A percentile compares a stretch with the other conserved stretches of the same genome.
phyloP scores from a whole-genome alignment of 1,284 basidiomycete genomes.

The Tylopilus sp. region DNA sequence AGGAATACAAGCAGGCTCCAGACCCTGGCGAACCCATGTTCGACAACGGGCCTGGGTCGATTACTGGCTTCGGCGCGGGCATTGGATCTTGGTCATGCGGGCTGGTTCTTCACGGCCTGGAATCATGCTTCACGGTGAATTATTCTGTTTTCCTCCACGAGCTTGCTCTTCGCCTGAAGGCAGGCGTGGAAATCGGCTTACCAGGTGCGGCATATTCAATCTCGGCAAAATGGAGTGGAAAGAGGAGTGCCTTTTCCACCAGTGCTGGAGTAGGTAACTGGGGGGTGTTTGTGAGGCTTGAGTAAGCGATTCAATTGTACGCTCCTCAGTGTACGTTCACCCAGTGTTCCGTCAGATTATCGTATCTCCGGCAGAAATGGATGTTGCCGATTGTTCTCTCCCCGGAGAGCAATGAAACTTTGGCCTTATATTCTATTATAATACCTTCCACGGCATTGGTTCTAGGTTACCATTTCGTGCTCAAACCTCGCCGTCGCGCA shows the following conservation, averaged over 20 bases:
- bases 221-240: conserved; percentile 33
- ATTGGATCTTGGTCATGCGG: conserved; percentile 33
- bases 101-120: conserved; percentile 26
- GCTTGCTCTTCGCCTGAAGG: conserved; percentile 33
- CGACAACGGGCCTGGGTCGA: conserved; percentile 30
- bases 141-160: conserved; percentile 32
- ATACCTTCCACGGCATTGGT: conserved; percentile 46
- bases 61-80: conserved; percentile 30
- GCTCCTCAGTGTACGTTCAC: conserved; percentile 4
- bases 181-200: conserved; percentile 33
- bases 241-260: conserved; percentile 29
- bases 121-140: conserved; percentile 31
- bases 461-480: conserved; percentile 46
- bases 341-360: conserved; percentile 30
- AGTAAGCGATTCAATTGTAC: conserved; percentile 24
- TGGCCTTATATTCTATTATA: conserved; percentile 43
- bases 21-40: conserved; percentile 23
- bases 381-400: conserved; percentile 52
- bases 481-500: conserved; percentile 46
- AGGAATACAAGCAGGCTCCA: conserved; percentile 21
- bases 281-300: conserved; percentile 33
- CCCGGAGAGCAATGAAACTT: conserved; percentile 39
- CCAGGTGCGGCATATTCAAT: conserved; percentile 27
- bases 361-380: conserved; percentile 51
- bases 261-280: conserved; percentile 30